phyloP scores from a whole-genome alignment of 306 rosid genomes.

The Dryas drummondii region DNA sequence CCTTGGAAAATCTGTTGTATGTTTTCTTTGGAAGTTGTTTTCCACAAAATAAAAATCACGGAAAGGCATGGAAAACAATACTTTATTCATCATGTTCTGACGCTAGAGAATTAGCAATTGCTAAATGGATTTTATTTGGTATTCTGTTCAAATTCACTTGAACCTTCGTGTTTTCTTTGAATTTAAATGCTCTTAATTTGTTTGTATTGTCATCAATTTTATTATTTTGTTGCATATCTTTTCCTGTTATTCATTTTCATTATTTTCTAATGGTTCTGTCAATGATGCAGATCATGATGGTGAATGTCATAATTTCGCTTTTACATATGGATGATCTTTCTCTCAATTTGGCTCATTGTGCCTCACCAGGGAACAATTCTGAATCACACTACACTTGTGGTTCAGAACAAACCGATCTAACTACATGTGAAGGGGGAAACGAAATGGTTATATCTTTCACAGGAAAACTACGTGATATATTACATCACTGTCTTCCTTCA shows the following conservation, averaged over 20 bases:
- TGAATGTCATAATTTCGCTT: constrained; percentile 71
- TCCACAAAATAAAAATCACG: neutral
- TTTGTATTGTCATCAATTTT: constrained; percentile 16
- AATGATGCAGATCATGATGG: constrained; percentile 75
- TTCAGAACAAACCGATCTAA: constrained; percentile 45
- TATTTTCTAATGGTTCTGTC: constrained; percentile 13
- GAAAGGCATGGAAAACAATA: neutral
- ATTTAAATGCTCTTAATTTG: constrained; percentile 9
- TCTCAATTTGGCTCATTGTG: constrained; percentile 56
- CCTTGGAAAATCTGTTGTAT: constrained; percentile 10
- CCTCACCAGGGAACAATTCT: constrained; percentile 47
- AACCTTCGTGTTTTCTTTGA: constrained; percentile 11
- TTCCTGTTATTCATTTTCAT: constrained; percentile 13
- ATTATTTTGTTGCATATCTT: constrained; percentile 6
- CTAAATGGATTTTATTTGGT: neutral
- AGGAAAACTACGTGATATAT: constrained; percentile 61
- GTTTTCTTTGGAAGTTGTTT: constrained; percentile 13
- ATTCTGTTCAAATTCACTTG: neutral
- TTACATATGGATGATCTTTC: constrained; percentile 88
- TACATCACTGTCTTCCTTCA: constrained; percentile 62
- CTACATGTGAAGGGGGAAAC: constrained; percentile 66
- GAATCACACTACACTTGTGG: constrained; percentile 38
- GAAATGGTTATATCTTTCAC: constrained; percentile 83
- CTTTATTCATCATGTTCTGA: constrained; percentile 1
- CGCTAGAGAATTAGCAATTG: neutral